Conservation (phyloP, 129 eudicot genomes). For the Pseudognaphalium luteoalbum region DNA sequence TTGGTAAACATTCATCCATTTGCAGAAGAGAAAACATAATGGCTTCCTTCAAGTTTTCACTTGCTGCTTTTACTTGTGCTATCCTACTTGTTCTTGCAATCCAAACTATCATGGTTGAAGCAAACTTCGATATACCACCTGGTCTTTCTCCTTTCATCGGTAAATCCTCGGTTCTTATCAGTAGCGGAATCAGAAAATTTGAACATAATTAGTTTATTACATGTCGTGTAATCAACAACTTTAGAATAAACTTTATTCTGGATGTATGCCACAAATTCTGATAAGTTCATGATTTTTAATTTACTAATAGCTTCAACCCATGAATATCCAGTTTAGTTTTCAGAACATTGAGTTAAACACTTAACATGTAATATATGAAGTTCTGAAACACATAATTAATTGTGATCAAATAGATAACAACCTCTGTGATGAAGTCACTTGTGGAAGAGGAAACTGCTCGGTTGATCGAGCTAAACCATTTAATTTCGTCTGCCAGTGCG, state of each 20-base stretch:
- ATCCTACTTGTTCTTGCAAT: slow-evolving; percentile 19
- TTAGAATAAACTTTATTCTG: too few relatives aligned
- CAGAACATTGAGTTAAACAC: too few relatives aligned
- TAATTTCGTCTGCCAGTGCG: slow-evolving; percentile 60
- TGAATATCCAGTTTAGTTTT: too few relatives aligned
- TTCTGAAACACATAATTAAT: neutral
- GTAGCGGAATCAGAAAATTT: neutral
- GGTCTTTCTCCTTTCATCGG: slow-evolving; percentile 35
- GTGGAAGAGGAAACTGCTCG: slow-evolving; percentile 82
- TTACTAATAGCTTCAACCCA: too few relatives aligned
- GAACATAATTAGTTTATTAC: neutral
- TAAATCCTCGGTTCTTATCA: slow-evolving; percentile 8
- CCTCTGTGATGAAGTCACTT: slow-evolving; percentile 56
- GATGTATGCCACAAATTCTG: too few relatives aligned
- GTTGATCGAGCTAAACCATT: slow-evolving; percentile 39
- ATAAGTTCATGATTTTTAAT: too few relatives aligned
- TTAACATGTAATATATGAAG: neutral
- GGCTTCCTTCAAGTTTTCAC: slow-evolving; percentile 26
- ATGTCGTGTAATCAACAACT: neutral
- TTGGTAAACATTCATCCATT: slow-evolving; percentile 17
- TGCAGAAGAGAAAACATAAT: slow-evolving; percentile 17
- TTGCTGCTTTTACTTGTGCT: slow-evolving; percentile 16
- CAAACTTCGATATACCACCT: slow-evolving; percentile 27
- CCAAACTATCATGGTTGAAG: slow-evolving; percentile 17
- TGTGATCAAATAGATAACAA: slow-evolving; percentile 30